Percentiles rank a stretch among this genome's conserved stretches.
phyloP scores from a whole-genome alignment of 306 rosid genomes.

The Rosa chinensis region DNA sequence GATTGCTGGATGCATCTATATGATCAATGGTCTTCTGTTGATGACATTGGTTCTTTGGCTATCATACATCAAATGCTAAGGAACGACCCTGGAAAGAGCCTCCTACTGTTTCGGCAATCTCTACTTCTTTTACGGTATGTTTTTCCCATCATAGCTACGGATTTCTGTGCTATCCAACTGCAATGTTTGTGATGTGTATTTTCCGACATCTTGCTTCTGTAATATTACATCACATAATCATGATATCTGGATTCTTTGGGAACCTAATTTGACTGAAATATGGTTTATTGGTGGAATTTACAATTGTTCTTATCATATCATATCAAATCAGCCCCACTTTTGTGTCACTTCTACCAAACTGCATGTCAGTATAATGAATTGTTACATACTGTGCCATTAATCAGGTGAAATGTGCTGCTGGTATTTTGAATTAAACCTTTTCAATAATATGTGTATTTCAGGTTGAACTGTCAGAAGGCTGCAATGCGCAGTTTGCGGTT shows the following conservation, averaged over 20 bases:
- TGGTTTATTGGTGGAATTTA: not conserved
- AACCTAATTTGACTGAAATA: not conserved
- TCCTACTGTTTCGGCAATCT: slow-evolving; percentile 71
- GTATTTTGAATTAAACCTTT: not conserved
- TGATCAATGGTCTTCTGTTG: slow-evolving; percentile 78
- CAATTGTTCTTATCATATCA: not conserved
- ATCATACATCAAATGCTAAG: slow-evolving; percentile 76
- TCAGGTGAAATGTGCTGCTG: not conserved
- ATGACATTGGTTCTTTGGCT: slow-evolving; percentile 82
- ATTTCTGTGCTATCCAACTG: slow-evolving; percentile 14
- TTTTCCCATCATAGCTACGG: slow-evolving; percentile 3
- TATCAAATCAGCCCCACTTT: not conserved
- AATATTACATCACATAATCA: not conserved
- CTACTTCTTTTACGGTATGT: slow-evolving; percentile 74
- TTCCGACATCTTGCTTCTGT: not conserved
- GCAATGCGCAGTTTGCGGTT: slow-evolving; percentile 73
- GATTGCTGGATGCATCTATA: slow-evolving; percentile 90
- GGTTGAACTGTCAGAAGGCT: slow-evolving; percentile 84
- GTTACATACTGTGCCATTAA: not conserved
- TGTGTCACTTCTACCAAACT: not conserved
- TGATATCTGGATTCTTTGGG: not conserved
- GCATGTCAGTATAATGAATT: not conserved
- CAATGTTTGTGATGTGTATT: slow-evolving; percentile 13
- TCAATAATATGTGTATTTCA: slow-evolving; percentile 20
- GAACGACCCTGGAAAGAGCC: slow-evolving; percentile 60